Evolutionary conservation across 2,329 filamentous ascomycete species (phyloP).

Genomic region (Botrytis cinerea): DNA sequence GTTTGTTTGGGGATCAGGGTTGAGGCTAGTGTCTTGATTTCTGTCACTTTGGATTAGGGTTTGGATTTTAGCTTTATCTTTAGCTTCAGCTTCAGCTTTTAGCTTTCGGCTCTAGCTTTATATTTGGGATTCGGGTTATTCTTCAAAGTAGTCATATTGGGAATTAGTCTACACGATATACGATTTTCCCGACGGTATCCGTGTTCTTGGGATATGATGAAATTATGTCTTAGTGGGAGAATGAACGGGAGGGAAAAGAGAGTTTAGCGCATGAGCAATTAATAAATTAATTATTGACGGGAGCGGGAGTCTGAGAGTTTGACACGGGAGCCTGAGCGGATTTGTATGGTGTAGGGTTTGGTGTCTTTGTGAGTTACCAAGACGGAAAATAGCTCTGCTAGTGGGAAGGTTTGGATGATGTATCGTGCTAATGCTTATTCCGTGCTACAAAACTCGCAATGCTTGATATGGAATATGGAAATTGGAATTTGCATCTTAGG

Average conservation of each 20-base stretch:
- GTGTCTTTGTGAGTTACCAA: not conserved
- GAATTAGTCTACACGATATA: not conserved
- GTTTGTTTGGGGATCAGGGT: not conserved
- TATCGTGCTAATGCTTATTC: not conserved
- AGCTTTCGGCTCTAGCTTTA: not conserved
- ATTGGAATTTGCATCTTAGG: not conserved
- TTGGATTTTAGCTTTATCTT: not conserved
- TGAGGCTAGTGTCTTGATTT: not conserved
- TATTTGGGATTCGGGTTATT: not conserved
- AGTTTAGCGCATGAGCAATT: not conserved
- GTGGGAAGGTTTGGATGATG: not conserved
- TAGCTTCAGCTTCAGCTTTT: not conserved
- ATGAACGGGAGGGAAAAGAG: not conserved
- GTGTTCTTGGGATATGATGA: not conserved
- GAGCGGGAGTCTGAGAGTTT: not conserved
- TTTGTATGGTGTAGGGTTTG: not conserved
- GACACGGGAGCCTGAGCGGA: not conserved
- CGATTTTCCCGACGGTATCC: not conserved
- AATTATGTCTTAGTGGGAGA: not conserved
- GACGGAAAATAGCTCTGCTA: not conserved
- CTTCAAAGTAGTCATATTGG: not conserved
- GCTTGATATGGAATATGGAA: not conserved
- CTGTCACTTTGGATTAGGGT: not conserved
- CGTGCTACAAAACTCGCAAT: not conserved
- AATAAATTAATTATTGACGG: not conserved